Percentiles rank a stretch among this genome's conserved stretches.
phyloP scores from a whole-genome alignment of 768 basidiomycete species.

The Neoboletus magnificus region DNA sequence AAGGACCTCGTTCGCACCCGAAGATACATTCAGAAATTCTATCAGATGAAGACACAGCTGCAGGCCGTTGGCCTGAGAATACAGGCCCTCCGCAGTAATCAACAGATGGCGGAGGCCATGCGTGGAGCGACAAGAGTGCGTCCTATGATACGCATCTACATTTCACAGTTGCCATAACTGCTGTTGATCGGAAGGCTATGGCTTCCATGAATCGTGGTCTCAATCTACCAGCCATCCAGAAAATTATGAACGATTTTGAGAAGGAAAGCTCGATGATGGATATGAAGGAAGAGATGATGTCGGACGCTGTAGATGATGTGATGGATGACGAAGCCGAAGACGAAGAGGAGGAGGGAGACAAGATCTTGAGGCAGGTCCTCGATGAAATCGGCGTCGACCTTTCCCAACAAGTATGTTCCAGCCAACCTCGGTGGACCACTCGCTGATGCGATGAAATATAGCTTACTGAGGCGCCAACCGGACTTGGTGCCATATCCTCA shows the following conservation, averaged over 20 bases:
- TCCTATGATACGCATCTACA: slow-evolving; percentile 10
- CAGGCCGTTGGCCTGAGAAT: slow-evolving; percentile 95
- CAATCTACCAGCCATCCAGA: slow-evolving; percentile 91
- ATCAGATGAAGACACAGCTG: slow-evolving; percentile 97
- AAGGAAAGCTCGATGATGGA: slow-evolving; percentile 98
- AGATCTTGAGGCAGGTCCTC: slow-evolving; percentile 91
- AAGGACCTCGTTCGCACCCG: slow-evolving; percentile 97
- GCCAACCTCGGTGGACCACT: background rate
- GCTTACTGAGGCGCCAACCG: slow-evolving; percentile 83
- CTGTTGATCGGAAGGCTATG: slow-evolving; percentile 71
- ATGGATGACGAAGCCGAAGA: slow-evolving; percentile 93
- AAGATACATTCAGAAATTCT: slow-evolving; percentile 95
- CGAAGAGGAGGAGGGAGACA: slow-evolving; percentile 94
- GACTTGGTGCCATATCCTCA: slow-evolving; percentile 57
- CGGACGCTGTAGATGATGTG: slow-evolving; percentile 94
- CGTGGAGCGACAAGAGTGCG: slow-evolving; percentile 91
- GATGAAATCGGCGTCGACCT: slow-evolving; percentile 95
- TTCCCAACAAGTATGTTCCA: slow-evolving; percentile 67
- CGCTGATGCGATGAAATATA: slow-evolving; percentile 32
- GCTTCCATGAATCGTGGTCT: slow-evolving; percentile 94
- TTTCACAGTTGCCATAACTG: background rate
- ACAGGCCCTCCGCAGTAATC: slow-evolving; percentile 94
- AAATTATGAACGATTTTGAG: slow-evolving; percentile 98
- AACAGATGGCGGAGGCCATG: slow-evolving; percentile 99
- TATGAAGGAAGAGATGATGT: slow-evolving; percentile 99